Conservation (phyloP, 257 asterid genomes). For the Paulownia fortunei region DNA sequence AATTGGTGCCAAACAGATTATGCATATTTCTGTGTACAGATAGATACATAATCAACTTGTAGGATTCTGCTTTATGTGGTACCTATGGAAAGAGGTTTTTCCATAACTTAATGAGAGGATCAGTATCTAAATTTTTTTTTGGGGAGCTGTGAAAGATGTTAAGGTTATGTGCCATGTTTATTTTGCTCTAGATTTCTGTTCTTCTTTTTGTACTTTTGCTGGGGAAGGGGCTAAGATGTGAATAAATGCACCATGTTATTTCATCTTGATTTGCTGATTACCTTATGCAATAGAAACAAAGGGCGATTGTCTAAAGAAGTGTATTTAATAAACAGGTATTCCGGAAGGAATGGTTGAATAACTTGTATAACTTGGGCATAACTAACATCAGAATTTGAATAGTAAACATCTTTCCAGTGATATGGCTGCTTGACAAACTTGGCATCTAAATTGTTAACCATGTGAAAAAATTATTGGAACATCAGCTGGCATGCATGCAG, state of each 20-base stretch:
- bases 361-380: background rate
- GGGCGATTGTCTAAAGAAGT: background rate
- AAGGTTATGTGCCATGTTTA: background rate
- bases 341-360: background rate
- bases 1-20: background rate
- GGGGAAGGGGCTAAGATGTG: background rate
- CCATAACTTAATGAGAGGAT: background rate
- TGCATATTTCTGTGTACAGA: background rate
- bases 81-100: background rate
- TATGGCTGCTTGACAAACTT: background rate
- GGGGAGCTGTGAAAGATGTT: background rate
- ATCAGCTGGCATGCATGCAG: background rate
- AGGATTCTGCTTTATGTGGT: background rate
- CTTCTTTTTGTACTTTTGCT: background rate
- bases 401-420: background rate
- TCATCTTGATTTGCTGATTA: background rate
- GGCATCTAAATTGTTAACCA: background rate
- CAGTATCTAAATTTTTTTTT: background rate
- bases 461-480: background rate
- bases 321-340: background rate
- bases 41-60: background rate
- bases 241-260: background rate
- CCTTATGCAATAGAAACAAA: too few relatives aligned
- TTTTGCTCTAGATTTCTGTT: background rate
- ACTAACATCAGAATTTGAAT: background rate